phyloP scores from a whole-genome alignment of 202 grass and related monocot species.

The Eragrostis tef region DNA sequence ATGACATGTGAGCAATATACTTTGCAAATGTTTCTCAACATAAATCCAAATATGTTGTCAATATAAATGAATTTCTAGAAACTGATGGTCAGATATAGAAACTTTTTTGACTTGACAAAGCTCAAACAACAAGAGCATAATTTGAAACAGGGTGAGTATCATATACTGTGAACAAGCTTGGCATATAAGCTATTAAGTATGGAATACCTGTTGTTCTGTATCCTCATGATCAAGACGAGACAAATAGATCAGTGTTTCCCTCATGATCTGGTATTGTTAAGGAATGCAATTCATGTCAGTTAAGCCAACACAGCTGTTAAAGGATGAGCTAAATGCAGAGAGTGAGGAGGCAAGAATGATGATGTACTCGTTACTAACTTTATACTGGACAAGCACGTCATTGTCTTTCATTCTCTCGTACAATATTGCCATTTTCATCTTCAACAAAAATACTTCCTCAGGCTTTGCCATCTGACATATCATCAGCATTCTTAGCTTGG shows the following conservation, averaged over 20 bases:
- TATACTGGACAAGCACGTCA: constrained; percentile 99
- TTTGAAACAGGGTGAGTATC: not conserved
- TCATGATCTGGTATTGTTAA: constrained; percentile 83
- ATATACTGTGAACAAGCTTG: constrained; percentile 28
- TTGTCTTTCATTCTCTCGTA: constrained; percentile 98
- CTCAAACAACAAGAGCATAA: no score
- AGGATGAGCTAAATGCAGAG: not conserved
- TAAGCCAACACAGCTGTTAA: constrained; percentile 31
- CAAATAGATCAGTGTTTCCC: constrained; percentile 98
- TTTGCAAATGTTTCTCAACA: no score
- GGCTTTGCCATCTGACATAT: constrained; percentile 99
- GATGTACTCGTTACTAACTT: constrained; percentile 61
- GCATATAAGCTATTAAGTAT: constrained; percentile 18
- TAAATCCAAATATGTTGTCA: no score
- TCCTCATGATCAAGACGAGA: constrained; percentile 97
- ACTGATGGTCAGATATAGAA: no score
- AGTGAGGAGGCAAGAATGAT: no score
- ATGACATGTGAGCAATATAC: no score
- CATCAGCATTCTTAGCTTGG: constrained; percentile 95
- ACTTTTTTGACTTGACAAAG: no score
- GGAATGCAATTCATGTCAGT: not conserved
- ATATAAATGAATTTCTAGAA: no score
- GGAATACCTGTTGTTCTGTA: constrained; percentile 90
- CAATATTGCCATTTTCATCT: constrained; percentile 99
- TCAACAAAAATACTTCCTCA: constrained; percentile 97